Percentiles rank a stretch among this genome's conserved stretches.
Conservation (phyloP, 2,329 filamentous ascomycete species). For the Fusarium anthophilum region DNA sequence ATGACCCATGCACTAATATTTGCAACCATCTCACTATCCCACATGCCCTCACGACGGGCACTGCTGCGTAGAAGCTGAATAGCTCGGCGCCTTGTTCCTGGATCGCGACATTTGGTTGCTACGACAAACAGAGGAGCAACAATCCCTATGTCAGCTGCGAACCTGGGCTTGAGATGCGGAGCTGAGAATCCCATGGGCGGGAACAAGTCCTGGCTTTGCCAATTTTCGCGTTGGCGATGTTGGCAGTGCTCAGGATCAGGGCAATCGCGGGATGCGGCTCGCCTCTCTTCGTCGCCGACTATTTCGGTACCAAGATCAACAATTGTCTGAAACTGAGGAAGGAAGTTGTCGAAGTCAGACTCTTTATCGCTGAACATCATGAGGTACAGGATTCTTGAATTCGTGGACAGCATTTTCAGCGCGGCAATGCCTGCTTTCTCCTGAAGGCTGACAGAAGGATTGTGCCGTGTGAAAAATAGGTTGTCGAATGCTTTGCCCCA, state of each 20-base stretch:
- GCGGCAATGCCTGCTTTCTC: slow-evolving; percentile 69
- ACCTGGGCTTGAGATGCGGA: slow-evolving; percentile 67
- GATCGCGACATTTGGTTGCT: slow-evolving; percentile 72
- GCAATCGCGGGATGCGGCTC: slow-evolving; percentile 58
- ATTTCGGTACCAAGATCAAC: slow-evolving; percentile 68
- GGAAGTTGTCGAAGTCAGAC: slow-evolving; percentile 65
- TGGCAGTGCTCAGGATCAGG: slow-evolving; percentile 55
- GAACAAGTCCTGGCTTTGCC: slow-evolving; percentile 47
- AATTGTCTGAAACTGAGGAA: slow-evolving; percentile 62
- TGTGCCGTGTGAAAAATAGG: slow-evolving; percentile 60
- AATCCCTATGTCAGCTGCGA: slow-evolving; percentile 71
- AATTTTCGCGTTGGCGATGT: slow-evolving; percentile 46
- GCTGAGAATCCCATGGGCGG: slow-evolving; percentile 53
- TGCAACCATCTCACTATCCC: slow-evolving; percentile 70
- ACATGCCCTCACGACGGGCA: slow-evolving; percentile 73
- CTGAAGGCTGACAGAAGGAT: slow-evolving; percentile 60
- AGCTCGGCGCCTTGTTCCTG: slow-evolving; percentile 64
- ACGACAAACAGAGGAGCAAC: slow-evolving; percentile 72
- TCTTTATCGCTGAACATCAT: slow-evolving; percentile 70
- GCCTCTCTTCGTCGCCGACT: slow-evolving; percentile 65
- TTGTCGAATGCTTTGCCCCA: slow-evolving; percentile 67
- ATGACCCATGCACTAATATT: slow-evolving; percentile 66
- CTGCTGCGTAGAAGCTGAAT: slow-evolving; percentile 69
- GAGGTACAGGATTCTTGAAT: slow-evolving; percentile 64
- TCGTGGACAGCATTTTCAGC: slow-evolving; percentile 70